Conservation (phyloP, 164 flowering plant species). For the Kalanchoe fedtschenkoi region DNA sequence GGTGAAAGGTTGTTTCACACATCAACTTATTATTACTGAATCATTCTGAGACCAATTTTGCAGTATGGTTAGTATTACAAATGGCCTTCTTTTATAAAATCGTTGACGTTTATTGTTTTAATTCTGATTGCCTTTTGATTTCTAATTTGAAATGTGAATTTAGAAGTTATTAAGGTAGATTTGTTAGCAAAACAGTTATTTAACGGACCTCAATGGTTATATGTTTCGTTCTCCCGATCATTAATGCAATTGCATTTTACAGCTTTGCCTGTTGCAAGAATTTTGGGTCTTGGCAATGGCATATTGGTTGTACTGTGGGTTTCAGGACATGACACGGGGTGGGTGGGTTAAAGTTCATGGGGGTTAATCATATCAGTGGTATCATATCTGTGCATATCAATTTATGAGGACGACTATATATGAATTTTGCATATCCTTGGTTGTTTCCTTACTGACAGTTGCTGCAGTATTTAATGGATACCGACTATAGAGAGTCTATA, state of each 20-base stretch:
- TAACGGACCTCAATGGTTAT: too few relatives aligned
- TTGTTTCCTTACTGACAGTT: neutral
- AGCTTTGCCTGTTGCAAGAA: slow-evolving; percentile 68
- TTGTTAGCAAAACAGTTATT: too few relatives aligned
- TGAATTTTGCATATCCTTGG: neutral
- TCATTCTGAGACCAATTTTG: too few relatives aligned
- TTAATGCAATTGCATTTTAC: slow-evolving; percentile 54
- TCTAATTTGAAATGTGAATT: slow-evolving; percentile 18
- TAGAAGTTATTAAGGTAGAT: too few relatives aligned
- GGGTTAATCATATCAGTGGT: neutral
- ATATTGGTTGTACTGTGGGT: slow-evolving; percentile 23
- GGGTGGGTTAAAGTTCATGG: slow-evolving; percentile 7
- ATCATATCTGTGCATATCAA: neutral
- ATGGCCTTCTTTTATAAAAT: neutral
- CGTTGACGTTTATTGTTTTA: neutral
- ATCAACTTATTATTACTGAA: too few relatives aligned
- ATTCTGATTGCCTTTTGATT: slow-evolving; percentile 14
- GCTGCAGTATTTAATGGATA: neutral
- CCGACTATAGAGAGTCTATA: neutral
- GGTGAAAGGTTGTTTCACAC: too few relatives aligned
- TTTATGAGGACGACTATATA: neutral
- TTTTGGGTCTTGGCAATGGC: slow-evolving; percentile 55
- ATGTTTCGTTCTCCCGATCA: slow-evolving; percentile 27
- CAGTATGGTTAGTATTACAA: too few relatives aligned
- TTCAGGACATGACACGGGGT: slow-evolving; percentile 17